Evolutionary conservation across 768 basidiomycete genomes (phyloP).

Genomic region (Piloderma croceum): DNA sequence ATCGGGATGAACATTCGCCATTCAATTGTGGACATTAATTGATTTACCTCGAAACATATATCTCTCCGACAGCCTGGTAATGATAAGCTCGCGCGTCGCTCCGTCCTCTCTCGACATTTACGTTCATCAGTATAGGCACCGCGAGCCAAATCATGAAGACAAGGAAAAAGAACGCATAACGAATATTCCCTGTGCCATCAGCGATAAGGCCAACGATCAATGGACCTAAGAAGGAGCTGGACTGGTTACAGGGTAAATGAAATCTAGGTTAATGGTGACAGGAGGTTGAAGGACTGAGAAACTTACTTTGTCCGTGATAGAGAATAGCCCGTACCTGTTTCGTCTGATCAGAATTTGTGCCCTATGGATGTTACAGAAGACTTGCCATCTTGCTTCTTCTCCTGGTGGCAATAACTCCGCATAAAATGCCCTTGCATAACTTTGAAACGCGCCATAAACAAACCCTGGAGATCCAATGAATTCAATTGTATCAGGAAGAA

Average conservation of each 20-base stretch:
- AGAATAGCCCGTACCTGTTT: conserved; percentile 66
- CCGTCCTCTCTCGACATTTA: conserved; percentile 64
- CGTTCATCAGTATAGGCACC: conserved; percentile 65
- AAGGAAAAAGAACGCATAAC: conserved; percentile 87
- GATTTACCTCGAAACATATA: too few species aligned
- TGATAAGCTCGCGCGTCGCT: conserved; percentile 40
- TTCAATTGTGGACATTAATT: too few species aligned
- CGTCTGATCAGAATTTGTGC: not conserved
- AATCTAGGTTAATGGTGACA: too few species aligned
- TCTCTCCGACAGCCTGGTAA: too few species aligned
- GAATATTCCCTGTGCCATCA: conserved; percentile 86
- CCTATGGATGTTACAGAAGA: not conserved
- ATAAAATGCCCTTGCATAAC: conserved; percentile 83
- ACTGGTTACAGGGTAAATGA: conserved; percentile 39
- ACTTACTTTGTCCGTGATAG: conserved; percentile 82
- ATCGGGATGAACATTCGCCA: too few species aligned
- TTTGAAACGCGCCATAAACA: conserved; percentile 87
- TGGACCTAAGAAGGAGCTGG: conserved; percentile 89
- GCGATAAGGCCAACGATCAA: conserved; percentile 83
- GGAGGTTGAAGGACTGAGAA: not conserved
- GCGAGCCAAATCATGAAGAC: conserved; percentile 76
- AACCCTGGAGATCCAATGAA: conserved; percentile 37
- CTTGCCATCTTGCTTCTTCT: conserved; percentile 79
- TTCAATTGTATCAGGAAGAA: not conserved
- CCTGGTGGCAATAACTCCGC: conserved; percentile 81